A percentile compares a stretch with the other conserved stretches of the same genome.
These are phyloP conservation scores for Arachis monticola DNA, from an alignment of 331 rosid species.

Conservation along the genomic window DNA sequence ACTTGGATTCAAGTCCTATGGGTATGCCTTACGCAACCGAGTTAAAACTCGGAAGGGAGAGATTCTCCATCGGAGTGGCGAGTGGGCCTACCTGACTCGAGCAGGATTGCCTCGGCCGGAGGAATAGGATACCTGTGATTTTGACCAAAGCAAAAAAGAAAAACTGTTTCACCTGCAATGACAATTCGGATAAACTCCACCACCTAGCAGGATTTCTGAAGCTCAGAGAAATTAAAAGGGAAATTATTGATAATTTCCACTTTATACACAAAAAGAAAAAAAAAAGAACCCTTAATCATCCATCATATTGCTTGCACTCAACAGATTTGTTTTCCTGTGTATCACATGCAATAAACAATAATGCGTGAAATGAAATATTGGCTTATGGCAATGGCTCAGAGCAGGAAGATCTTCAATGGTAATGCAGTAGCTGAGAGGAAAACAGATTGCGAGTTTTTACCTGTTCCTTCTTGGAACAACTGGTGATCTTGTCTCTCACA, in stretches of 20 bases:
- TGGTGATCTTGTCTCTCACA: constrained; percentile 5
- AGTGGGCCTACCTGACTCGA: too few relatives aligned
- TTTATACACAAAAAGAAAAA: not conserved
- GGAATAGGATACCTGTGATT: too few relatives aligned
- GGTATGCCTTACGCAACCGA: too few relatives aligned
- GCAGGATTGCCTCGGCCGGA: too few relatives aligned
- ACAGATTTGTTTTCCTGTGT: not conserved
- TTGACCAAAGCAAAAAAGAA: too few relatives aligned
- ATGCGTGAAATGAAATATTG: not conserved
- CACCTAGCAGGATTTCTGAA: not conserved
- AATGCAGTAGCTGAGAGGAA: not conserved
- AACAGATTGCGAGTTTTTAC: constrained; percentile 13
- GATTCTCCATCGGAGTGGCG: too few relatives aligned
- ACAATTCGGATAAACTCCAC: constrained; percentile 10
- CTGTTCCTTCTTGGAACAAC: constrained; percentile 13
- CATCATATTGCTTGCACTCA: not conserved
- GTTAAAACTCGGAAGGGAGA: too few relatives aligned
- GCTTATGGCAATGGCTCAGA: not conserved
- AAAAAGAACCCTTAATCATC: not conserved
- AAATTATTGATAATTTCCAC: constrained; percentile 12
- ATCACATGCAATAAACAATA: constrained; percentile 15
- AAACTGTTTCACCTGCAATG: not conserved
- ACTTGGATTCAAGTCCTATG: too few relatives aligned
- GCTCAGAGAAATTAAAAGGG: constrained; percentile 1
- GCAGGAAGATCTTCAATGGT: constrained; percentile 10